Evolutionary conservation across 371 early-diverging fungal species (phyloP).

Genomic region (Apophysomyces trapeziformis): DNA sequence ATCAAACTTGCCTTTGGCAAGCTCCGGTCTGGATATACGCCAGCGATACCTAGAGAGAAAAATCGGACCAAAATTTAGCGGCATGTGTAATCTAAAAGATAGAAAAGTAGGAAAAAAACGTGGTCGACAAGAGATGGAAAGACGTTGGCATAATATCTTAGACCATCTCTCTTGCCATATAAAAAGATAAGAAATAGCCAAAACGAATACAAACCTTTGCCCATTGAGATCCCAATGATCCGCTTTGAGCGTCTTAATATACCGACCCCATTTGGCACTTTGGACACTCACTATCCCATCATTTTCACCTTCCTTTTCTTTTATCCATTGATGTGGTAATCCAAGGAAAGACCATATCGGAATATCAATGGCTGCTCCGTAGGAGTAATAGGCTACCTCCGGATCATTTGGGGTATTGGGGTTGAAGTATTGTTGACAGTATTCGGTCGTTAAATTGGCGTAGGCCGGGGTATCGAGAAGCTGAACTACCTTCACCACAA

Average conservation of each 20-base stretch:
- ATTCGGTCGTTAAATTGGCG: slow-evolving; percentile 85
- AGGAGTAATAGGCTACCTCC: slow-evolving; percentile 79
- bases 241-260: slow-evolving; percentile 78
- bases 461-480: slow-evolving; percentile 88
- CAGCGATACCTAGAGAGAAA: slow-evolving; percentile 19
- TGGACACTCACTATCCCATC: slow-evolving; percentile 87
- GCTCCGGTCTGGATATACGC: slow-evolving; percentile 16
- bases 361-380: slow-evolving; percentile 67
- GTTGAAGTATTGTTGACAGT: slow-evolving; percentile 82
- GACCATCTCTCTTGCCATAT: background rate
- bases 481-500: slow-evolving; percentile 31
- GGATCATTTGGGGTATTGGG: slow-evolving; percentile 82
- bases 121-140: no score
- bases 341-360: slow-evolving; percentile 61
- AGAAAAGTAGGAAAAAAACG: background rate
- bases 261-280: slow-evolving; percentile 87
- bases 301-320: slow-evolving; percentile 82
- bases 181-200: background rate
- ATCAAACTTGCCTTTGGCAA: slow-evolving; percentile 14
- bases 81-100: background rate
- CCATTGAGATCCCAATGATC: slow-evolving; percentile 88
- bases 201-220: slow-evolving; percentile 17
- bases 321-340: slow-evolving; percentile 72
- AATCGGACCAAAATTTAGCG: slow-evolving; percentile 3
- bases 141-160: background rate